Evolutionary conservation across 2,329 filamentous ascomycete genomes (phyloP), one percentile per base, ranked within the genome.

Genomic region (Eutypella sp.): DNA sequence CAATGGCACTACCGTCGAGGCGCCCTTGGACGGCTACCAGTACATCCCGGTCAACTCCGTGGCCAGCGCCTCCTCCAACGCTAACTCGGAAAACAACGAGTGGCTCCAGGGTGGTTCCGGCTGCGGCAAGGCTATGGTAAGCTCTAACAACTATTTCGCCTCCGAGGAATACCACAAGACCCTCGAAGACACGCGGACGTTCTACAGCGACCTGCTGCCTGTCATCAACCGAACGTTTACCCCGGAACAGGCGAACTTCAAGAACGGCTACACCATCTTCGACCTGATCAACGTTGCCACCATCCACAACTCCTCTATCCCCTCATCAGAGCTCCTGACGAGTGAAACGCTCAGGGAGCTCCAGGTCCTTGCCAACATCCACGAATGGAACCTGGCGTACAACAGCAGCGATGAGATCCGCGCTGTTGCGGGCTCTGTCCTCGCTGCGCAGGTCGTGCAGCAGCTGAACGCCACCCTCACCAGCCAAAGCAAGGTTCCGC

Each of bases 301-400:
- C 40, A 79, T 84, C 55, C 79, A 84, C 69, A 84, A 84, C 65
- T 53, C 65, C 45, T 72, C 70, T 46, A 85, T 89, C 57, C 73
- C 78, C 22, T 75, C 76, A 3, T 61, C 69, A 20, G 62, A 79
- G 42, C 72, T 87, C 39, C 75, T 91, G 49, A 84, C 81, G 40
- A 56, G 70, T 31, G 69, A 73, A 2, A 76, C 77, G 22, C 71
- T 89, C 45, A 62, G 70, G 56, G 79, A 86, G 61, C 78, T 93
- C 46, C 76, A 78, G 56, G 76, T 78, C n/a, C 80, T 93, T 25
- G 90, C 91, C 55, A 82, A 91, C 62, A 70, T 73, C 47, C 87
- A 93, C 65, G 87, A 96, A 66, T 95, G 79, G 73, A 85, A 84
- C 59, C 81, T 93, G 13, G 88, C 88, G 44, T 95, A 85, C 78